Base-by-base conservation (phyloP, 768 basidiomycete genomes). In the Trametes meyenii region DNA sequence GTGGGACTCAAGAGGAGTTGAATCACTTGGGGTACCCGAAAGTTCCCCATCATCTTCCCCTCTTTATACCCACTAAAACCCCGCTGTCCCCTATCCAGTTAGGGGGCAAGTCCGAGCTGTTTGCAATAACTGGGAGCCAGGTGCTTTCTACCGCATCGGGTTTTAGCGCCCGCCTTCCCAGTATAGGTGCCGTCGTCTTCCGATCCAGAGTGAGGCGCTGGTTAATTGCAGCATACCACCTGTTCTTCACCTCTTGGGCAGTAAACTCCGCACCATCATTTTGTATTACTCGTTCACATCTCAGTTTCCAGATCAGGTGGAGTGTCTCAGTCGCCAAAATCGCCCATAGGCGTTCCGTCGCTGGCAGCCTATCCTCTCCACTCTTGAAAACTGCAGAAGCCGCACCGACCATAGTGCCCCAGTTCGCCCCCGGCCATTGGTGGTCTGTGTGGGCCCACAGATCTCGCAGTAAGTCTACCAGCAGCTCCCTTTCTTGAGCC, bases 261-360 rank as follows among this genome's bases (percentile, higher is more conserved):
- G 17, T 26, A 13, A 43, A 26, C 42, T 44, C 35, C 3, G 16
- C 33, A 3, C 56, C 38, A 2, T 40, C 35, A 7, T 11, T 46
- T 21, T 13, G 8, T 5, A 48, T 35, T 26, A 54, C 52, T n/a
- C 40, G 2, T 29, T 62, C 61, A 16, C 55, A 56, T 43, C 54
- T 23, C 13, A 62, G 39, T 48, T 56, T 62, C 61, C 61, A 62
- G 29, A 62, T 52, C 2, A 56, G 21, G 26, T 62, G 33, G 1
- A 14, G 49, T 7, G 61, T 6, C 33, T 62, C 55, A 0, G 40
- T 51, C 13, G 19, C 38, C 2, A 62, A 26, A n/a, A 51, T 45
- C 16, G 45, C 16, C 51, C 53, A 62, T 2, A 42, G 42, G 2
- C 24, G 2, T 17, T 40, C 54, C 16, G 13, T 16, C 2, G 44